Percentiles rank a stretch among this genome's conserved stretches.
Conservation (phyloP, 2,329 filamentous ascomycete genomes). For the Monosporascus sp. region DNA sequence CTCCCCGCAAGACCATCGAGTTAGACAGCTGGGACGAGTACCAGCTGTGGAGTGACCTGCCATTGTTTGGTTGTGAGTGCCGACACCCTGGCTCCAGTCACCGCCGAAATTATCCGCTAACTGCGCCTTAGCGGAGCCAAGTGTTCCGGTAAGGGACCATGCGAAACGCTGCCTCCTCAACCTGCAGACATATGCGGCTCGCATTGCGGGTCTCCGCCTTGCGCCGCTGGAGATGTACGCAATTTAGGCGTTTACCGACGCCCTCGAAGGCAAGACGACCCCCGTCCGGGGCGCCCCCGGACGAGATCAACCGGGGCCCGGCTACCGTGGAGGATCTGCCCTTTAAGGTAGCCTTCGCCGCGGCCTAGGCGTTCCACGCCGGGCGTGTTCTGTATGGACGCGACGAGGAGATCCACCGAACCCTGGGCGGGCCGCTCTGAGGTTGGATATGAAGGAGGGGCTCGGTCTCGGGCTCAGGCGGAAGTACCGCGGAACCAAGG, state of each 20-base stretch:
- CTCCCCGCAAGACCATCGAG: neutral
- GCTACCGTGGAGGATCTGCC: neutral
- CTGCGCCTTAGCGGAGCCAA: neutral
- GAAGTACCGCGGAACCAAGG: slow-evolving; percentile 12
- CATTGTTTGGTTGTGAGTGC: neutral
- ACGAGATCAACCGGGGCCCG: slow-evolving; percentile 1
- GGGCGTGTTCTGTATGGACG: neutral
- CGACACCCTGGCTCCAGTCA: neutral
- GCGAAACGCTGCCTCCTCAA: neutral
- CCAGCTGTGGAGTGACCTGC: neutral
- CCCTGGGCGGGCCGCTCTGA: slow-evolving; percentile 14
- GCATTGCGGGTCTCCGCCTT: neutral
- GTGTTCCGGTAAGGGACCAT: neutral
- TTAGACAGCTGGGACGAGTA: neutral
- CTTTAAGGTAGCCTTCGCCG: slow-evolving; percentile 1
- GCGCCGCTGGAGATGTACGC: neutral
- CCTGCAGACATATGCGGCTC: neutral
- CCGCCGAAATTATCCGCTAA: neutral
- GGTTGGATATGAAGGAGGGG: slow-evolving; percentile 10
- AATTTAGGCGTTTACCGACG: slow-evolving; percentile 1
- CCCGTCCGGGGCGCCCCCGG: neutral
- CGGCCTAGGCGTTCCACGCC: neutral
- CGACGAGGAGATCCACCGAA: slow-evolving; percentile 9
- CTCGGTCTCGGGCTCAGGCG: slow-evolving; percentile 6
- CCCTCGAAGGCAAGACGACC: slow-evolving; percentile 1